phyloP scores from a whole-genome alignment of 352 stramenopile genomes.

The Pythium folliculosum region DNA sequence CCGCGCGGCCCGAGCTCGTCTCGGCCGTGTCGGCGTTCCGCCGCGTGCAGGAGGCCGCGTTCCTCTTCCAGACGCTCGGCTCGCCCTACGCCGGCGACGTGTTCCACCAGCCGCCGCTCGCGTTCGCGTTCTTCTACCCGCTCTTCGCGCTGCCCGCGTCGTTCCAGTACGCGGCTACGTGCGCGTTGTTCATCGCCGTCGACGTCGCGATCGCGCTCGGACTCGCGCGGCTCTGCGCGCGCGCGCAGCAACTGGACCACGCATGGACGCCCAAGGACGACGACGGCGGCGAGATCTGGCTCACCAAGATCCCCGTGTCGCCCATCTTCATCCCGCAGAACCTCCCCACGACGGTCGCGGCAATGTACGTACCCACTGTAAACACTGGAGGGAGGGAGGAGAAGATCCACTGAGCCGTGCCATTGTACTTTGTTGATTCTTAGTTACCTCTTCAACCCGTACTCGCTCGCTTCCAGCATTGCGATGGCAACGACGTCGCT shows the following conservation, averaged over 20 bases:
- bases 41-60: slow-evolving; percentile 61
- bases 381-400: too few species aligned
- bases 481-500: slow-evolving; percentile 74
- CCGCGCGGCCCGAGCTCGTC: slow-evolving; percentile 60
- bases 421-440: background rate
- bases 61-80: slow-evolving; percentile 45
- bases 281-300: slow-evolving; percentile 62
- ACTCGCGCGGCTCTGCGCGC: slow-evolving; percentile 54
- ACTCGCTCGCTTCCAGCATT: slow-evolving; percentile 63
- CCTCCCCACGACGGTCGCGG: slow-evolving; percentile 47
- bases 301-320: slow-evolving; percentile 71
- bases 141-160: slow-evolving; percentile 32
- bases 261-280: slow-evolving; percentile 32
- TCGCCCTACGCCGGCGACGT: slow-evolving; percentile 78
- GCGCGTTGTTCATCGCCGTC: slow-evolving; percentile 48
- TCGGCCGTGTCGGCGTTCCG: slow-evolving; percentile 65
- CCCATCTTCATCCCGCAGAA: slow-evolving; percentile 53
- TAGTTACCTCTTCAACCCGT: slow-evolving; percentile 79
- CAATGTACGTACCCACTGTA: slow-evolving; percentile 39
- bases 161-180: slow-evolving; percentile 36
- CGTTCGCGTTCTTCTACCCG: slow-evolving; percentile 70
- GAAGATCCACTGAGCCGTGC: too few species aligned
- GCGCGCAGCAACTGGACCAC: slow-evolving; percentile 53
- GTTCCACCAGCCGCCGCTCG: slow-evolving; percentile 81
- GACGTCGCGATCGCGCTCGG: slow-evolving; percentile 62